Conservation (phyloP, 345 rosid species). For the Odontarrhena argentea region DNA sequence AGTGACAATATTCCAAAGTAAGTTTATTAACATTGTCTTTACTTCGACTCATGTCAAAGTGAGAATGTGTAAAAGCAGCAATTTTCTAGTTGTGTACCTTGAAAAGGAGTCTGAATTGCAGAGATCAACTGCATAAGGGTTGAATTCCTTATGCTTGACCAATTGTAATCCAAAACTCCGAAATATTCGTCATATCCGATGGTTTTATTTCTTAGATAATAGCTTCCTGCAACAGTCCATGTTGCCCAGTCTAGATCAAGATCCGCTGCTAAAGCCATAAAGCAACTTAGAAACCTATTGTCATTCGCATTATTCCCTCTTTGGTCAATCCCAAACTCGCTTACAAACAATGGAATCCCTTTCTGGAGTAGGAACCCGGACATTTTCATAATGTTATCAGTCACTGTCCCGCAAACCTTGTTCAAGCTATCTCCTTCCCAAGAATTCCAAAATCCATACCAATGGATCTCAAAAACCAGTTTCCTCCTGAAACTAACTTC, state of each 20-base stretch:
- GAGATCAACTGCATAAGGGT: slow-evolving; percentile 56
- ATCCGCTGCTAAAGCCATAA: slow-evolving; percentile 68
- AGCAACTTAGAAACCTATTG: slow-evolving; percentile 71
- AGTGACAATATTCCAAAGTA: not conserved
- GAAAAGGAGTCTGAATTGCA: slow-evolving; percentile 62
- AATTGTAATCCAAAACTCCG: slow-evolving; percentile 61
- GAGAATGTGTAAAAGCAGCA: not conserved
- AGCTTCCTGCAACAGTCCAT: slow-evolving; percentile 85
- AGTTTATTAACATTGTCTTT: too few relatives aligned
- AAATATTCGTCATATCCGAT: slow-evolving; percentile 60
- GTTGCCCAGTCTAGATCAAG: slow-evolving; percentile 84
- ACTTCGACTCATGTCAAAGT: too few relatives aligned
- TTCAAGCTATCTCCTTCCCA: slow-evolving; percentile 71
- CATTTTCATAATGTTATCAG: slow-evolving; percentile 49
- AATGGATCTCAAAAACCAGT: slow-evolving; percentile 74
- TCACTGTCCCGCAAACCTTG: slow-evolving; percentile 65
- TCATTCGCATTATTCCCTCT: slow-evolving; percentile 74
- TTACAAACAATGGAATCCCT: slow-evolving; percentile 65
- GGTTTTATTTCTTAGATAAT: slow-evolving; percentile 65
- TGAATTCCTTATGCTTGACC: slow-evolving; percentile 58
- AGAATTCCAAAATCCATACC: slow-evolving; percentile 79
- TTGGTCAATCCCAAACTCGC: slow-evolving; percentile 76
- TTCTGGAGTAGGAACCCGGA: slow-evolving; percentile 60
- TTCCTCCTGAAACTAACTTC: slow-evolving; percentile 60
- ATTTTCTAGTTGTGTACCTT: slow-evolving; percentile 44